phyloP scores from a whole-genome alignment of 768 basidiomycete genomes.

The Pisolithus microcarpus region DNA sequence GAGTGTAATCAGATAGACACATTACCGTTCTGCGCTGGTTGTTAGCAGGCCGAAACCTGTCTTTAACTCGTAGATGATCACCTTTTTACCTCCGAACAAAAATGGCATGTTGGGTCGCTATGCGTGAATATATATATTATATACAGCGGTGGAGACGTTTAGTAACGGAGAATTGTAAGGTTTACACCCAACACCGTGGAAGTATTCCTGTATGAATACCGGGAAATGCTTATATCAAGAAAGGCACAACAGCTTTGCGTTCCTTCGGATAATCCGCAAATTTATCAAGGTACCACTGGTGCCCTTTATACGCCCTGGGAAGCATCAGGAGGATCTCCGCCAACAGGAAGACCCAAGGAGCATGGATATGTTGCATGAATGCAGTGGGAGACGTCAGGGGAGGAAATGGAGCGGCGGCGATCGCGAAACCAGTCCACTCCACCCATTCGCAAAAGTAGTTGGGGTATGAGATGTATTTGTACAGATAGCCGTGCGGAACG shows the following conservation, averaged over 20 bases:
- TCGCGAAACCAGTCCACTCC: slow-evolving; percentile 86
- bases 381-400: slow-evolving; percentile 26
- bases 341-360: slow-evolving; percentile 76
- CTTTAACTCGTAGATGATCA: too few relatives aligned
- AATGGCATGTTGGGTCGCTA: too few relatives aligned
- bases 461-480: slow-evolving; percentile 76
- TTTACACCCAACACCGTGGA: too few relatives aligned
- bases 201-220: background rate
- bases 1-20: too few relatives aligned
- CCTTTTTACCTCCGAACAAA: too few relatives aligned
- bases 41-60: too few relatives aligned
- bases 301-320: slow-evolving; percentile 74
- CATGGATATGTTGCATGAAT: slow-evolving; percentile 40
- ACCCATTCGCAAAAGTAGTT: slow-evolving; percentile 95
- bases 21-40: too few relatives aligned
- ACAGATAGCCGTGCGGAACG: slow-evolving; percentile 75
- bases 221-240: slow-evolving; percentile 41
- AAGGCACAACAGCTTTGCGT: slow-evolving; percentile 75
- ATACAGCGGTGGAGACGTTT: too few relatives aligned
- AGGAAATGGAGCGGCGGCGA: slow-evolving; percentile 59
- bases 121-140: too few relatives aligned
- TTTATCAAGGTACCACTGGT: slow-evolving; percentile 74
- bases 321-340: slow-evolving; percentile 73
- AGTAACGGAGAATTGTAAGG: too few relatives aligned
- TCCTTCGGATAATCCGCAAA: slow-evolving; percentile 80